Percentiles rank a stretch among this genome's conserved stretches.
Conservation (phyloP, 352 stramenopile species). For the Pythium insidiosum region DNA sequence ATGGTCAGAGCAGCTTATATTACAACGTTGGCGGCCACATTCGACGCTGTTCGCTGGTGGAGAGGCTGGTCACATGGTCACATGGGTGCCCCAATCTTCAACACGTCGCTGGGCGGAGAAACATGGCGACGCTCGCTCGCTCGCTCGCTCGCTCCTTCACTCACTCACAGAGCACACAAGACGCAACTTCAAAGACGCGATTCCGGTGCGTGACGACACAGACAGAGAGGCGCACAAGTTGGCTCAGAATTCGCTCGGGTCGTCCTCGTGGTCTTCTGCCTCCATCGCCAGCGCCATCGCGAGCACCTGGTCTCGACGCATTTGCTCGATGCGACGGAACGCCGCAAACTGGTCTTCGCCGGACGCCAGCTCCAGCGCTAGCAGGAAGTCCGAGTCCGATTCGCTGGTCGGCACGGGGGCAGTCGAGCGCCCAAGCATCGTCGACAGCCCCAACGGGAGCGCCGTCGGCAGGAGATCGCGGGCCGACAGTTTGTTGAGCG, state of each 20-base stretch:
- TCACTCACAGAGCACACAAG: too few relatives aligned
- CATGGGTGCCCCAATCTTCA: too few relatives aligned
- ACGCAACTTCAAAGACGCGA: too few relatives aligned
- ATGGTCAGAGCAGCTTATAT: too few relatives aligned
- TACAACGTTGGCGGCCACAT: not conserved
- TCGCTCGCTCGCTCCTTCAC: too few relatives aligned
- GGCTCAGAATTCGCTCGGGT: slow-evolving; percentile 37
- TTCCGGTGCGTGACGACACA: not conserved
- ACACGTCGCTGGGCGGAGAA: too few relatives aligned
- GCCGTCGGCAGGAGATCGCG: slow-evolving; percentile 41
- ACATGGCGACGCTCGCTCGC: too few relatives aligned
- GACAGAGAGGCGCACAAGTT: slow-evolving; percentile 58
- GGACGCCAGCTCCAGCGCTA: slow-evolving; percentile 53
- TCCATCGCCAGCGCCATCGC: slow-evolving; percentile 48
- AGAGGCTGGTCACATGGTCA: too few relatives aligned
- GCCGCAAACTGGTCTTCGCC: slow-evolving; percentile 59
- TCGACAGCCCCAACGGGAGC: slow-evolving; percentile 39
- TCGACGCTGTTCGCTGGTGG: slow-evolving; percentile 5
- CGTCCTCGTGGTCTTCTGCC: slow-evolving; percentile 28
- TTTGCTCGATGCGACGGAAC: slow-evolving; percentile 53
- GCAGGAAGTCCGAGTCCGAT: slow-evolving; percentile 48
- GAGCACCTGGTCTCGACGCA: slow-evolving; percentile 39
- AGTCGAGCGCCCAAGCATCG: slow-evolving; percentile 23
- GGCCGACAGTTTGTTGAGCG: slow-evolving; percentile 46
- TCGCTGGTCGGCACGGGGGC: slow-evolving; percentile 33